Conservation (phyloP, 176 grass and related monocot species). For the Musa troglodytarum region DNA sequence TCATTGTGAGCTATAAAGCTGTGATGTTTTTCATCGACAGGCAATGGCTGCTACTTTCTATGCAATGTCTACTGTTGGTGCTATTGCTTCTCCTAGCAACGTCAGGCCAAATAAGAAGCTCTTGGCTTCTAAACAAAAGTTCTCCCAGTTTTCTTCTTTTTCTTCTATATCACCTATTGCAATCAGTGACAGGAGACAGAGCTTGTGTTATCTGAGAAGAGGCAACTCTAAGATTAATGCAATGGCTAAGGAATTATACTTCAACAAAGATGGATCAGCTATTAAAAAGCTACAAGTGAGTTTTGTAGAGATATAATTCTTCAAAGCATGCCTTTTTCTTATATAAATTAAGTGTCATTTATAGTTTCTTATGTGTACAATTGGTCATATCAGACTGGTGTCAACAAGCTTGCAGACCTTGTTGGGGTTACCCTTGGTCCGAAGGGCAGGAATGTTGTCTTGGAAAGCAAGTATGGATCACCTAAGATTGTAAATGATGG, state of each 20-base stretch:
- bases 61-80: constrained; percentile 56
- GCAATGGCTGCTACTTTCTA: constrained; percentile 67
- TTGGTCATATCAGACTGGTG: constrained; percentile 42
- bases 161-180: constrained; percentile 33
- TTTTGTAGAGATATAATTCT: not conserved
- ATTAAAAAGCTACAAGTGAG: constrained; percentile 80
- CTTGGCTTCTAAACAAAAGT: constrained; percentile 5
- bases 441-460: constrained; percentile 90
- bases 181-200: constrained; percentile 22
- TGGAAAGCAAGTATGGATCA: constrained; percentile 95
- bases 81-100: constrained; percentile 52
- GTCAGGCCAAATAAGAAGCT: constrained; percentile 34
- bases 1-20: not conserved
- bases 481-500: constrained; percentile 80
- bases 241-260: constrained; percentile 81
- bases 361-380: not conserved
- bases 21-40: not conserved
- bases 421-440: constrained; percentile 89
- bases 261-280: constrained; percentile 96
- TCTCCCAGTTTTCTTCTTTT: constrained; percentile 23
- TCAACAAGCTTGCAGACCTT: constrained; percentile 82
- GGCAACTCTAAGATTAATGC: constrained; percentile 23
- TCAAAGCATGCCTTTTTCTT: not conserved
- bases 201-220: constrained; percentile 47
- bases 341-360: not conserved